Evolutionary conservation across 1,284 basidiomycete genomes (phyloP).

Genomic region (Fereydounia khargensis): DNA sequence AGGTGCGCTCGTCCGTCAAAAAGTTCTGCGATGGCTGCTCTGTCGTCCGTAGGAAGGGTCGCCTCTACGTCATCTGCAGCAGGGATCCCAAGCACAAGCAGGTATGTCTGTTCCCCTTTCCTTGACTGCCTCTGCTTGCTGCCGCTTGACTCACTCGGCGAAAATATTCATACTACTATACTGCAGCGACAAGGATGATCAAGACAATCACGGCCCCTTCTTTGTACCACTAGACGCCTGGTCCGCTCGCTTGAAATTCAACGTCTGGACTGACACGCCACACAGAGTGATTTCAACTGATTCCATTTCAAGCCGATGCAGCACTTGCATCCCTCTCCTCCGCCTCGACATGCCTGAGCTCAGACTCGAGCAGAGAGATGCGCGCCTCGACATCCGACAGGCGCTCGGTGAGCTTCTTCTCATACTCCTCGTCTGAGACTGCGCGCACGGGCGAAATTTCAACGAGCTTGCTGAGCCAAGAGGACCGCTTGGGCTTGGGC

Average conservation of each 20-base stretch:
- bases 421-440: constrained; percentile 38
- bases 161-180: too few relatives aligned
- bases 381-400: constrained; percentile 19
- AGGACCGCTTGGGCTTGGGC: not conserved
- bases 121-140: too few relatives aligned
- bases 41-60: constrained; percentile 69
- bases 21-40: constrained; percentile 60
- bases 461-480: constrained; percentile 14
- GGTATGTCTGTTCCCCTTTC: constrained; percentile 65
- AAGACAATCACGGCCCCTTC: too few relatives aligned
- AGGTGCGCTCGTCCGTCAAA: constrained; percentile 92
- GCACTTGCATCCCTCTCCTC: not conserved
- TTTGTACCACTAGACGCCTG: too few relatives aligned
- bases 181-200: too few relatives aligned
- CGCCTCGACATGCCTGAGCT: constrained; percentile 24
- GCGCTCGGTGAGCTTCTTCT: constrained; percentile 18
- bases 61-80: constrained; percentile 87
- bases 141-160: too few relatives aligned
- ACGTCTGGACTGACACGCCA: too few relatives aligned
- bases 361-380: constrained; percentile 18
- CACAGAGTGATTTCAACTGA: too few relatives aligned
- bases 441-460: constrained; percentile 21
- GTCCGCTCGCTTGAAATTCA: too few relatives aligned
- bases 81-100: constrained; percentile 98
- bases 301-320: not conserved